Evolutionary conservation across 345 rosid species (phyloP).

Genomic region (Eucalyptus cloeziana): DNA sequence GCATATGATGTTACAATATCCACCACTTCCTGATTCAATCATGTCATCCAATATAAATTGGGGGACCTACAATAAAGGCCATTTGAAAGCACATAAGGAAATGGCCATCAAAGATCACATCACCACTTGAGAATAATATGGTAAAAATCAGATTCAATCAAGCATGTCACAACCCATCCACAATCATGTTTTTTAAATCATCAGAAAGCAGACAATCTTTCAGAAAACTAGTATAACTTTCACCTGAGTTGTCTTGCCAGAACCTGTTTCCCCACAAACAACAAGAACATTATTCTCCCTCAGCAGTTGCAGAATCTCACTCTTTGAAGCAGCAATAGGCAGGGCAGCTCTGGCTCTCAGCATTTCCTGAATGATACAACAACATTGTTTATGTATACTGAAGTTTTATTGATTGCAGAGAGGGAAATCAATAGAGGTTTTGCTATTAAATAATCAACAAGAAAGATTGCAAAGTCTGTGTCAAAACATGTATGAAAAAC

Average conservation of each 20-base stretch:
- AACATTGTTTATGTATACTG: neutral
- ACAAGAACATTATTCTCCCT: slow-evolving; percentile 71
- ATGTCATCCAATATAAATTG: slow-evolving; percentile 91
- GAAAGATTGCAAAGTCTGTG: neutral
- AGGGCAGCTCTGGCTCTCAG: slow-evolving; percentile 55
- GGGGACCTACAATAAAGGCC: slow-evolving; percentile 51
- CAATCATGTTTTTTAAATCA: neutral
- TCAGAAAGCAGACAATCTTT: neutral
- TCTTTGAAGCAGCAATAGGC: slow-evolving; percentile 65
- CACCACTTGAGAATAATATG: neutral
- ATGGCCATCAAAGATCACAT: neutral
- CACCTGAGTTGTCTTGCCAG: slow-evolving; percentile 98
- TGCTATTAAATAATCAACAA: neutral
- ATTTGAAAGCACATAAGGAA: neutral
- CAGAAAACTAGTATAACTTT: neutral
- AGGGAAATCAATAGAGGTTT: neutral
- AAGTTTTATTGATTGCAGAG: neutral
- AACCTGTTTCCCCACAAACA: slow-evolving; percentile 96
- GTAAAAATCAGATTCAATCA: neutral
- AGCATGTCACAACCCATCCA: neutral
- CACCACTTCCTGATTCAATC: slow-evolving; percentile 78
- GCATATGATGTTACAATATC: slow-evolving; percentile 81
- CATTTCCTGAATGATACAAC: slow-evolving; percentile 41
- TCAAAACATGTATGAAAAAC: neutral
- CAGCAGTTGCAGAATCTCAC: slow-evolving; percentile 48